A percentile compares a stretch with the other conserved stretches of the same genome.
Evolutionary conservation across 2,329 filamentous ascomycete genomes (phyloP).

Genomic region (Amesomyces nigricolor): DNA sequence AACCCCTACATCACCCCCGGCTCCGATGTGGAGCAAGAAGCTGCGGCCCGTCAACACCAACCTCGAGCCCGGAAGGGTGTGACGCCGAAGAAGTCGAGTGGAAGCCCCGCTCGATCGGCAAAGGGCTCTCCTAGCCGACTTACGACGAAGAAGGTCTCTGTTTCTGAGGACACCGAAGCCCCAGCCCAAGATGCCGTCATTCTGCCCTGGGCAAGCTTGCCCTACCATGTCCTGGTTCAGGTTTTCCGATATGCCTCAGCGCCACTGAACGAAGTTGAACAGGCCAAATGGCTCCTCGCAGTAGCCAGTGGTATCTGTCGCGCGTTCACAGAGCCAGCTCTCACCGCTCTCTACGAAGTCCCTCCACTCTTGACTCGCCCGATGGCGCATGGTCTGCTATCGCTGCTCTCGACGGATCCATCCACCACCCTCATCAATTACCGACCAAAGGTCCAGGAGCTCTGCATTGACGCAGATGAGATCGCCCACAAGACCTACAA

Average conservation of each 20-base stretch:
- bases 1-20: slow-evolving; percentile 10
- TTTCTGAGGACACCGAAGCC: neutral
- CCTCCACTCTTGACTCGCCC: slow-evolving; percentile 53
- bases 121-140: neutral
- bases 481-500: slow-evolving; percentile 48
- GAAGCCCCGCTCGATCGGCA: neutral
- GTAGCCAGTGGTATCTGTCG: slow-evolving; percentile 58
- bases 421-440: slow-evolving; percentile 55
- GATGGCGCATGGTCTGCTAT: slow-evolving; percentile 41
- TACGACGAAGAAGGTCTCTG: neutral
- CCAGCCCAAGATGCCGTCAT: slow-evolving; percentile 17
- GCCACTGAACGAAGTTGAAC: slow-evolving; percentile 42
- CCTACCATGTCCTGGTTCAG: slow-evolving; percentile 58
- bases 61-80: neutral
- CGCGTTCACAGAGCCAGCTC: slow-evolving; percentile 63
- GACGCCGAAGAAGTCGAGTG: neutral
- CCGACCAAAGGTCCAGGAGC: slow-evolving; percentile 60
- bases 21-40: slow-evolving; percentile 12
- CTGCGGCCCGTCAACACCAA: neutral
- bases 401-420: slow-evolving; percentile 51
- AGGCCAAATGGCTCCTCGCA: slow-evolving; percentile 58
- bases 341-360: slow-evolving; percentile 65
- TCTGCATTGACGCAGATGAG: slow-evolving; percentile 64
- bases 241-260: slow-evolving; percentile 65
- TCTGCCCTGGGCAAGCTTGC: slow-evolving; percentile 29